Percentiles rank a stretch among this genome's conserved stretches.
Evolutionary conservation across 208 protist genomes (phyloP).

Genomic region (Crithidia acanthocephali): DNA sequence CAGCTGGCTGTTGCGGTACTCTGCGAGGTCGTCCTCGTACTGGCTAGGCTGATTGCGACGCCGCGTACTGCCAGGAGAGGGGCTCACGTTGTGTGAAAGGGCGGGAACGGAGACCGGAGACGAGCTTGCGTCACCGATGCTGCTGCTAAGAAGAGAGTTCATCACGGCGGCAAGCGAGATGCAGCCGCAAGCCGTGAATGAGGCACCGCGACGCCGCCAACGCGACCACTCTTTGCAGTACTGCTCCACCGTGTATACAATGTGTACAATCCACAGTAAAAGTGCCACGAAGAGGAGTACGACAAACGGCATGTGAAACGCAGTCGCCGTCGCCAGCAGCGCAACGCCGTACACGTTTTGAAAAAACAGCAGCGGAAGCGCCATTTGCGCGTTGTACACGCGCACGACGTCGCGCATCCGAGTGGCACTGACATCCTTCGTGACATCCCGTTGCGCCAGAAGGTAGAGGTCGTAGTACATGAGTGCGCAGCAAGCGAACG

Average conservation of each 20-base stretch:
- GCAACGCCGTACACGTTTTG: conserved; percentile 60
- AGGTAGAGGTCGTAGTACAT: conserved; percentile 64
- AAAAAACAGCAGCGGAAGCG: conserved; percentile 57
- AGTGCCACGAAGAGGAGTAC: conserved; percentile 53
- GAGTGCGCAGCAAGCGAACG: conserved; percentile 59
- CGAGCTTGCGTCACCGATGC: not conserved
- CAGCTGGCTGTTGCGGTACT: conserved; percentile 12
- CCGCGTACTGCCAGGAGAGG: not conserved
- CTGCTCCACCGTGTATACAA: conserved; percentile 38
- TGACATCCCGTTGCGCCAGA: conserved; percentile 12
- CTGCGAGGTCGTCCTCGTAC: conserved; percentile 20
- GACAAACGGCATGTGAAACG: conserved; percentile 64
- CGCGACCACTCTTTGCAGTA: conserved; percentile 43
- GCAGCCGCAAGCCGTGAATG: conserved; percentile 8
- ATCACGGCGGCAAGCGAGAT: conserved; percentile 37
- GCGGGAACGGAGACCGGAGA: not conserved
- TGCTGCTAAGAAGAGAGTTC: conserved; percentile 19
- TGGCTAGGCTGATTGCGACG: not conserved
- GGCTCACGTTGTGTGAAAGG: not conserved
- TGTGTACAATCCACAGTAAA: conserved; percentile 44
- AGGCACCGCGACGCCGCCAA: conserved; percentile 33
- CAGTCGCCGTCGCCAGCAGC: conserved; percentile 52
- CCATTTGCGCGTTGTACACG: conserved; percentile 58
- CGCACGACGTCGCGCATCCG: conserved; percentile 41
- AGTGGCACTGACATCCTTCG: not conserved